Percentiles rank a stretch among this genome's conserved stretches.
Conservation (phyloP, 2,329 filamentous ascomycete genomes). For the Lizonia empirigonia region DNA sequence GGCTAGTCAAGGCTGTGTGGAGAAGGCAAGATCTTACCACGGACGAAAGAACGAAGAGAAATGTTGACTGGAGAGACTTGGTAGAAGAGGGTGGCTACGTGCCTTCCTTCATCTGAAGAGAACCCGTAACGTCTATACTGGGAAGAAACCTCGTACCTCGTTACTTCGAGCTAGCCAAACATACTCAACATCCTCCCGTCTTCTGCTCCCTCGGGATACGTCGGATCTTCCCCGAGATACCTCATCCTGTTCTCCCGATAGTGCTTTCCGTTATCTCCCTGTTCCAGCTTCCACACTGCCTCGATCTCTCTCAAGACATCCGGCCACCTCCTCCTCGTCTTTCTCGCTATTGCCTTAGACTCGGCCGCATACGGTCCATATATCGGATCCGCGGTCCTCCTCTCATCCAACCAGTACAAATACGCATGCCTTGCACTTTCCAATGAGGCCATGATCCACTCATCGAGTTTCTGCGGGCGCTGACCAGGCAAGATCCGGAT, state of each 20-base stretch:
- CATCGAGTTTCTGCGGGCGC: neutral
- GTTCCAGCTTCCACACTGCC: conserved; percentile 19
- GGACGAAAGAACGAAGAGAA: conserved; percentile 36
- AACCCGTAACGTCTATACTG: too few species aligned
- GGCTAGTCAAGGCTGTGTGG: conserved; percentile 55
- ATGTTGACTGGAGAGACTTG: conserved; percentile 50
- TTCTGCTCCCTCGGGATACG: neutral
- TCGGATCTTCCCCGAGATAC: conserved; percentile 19
- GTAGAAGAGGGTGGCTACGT: conserved; percentile 33
- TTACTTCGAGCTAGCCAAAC: conserved; percentile 7
- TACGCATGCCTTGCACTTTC: conserved; percentile 22
- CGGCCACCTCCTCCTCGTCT: conserved; percentile 8
- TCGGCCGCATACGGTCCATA: conserved; percentile 16
- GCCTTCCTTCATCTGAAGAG: conserved; percentile 35
- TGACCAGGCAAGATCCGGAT: conserved; percentile 13
- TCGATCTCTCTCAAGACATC: conserved; percentile 25
- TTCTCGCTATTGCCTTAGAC: conserved; percentile 11
- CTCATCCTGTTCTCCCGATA: conserved; percentile 14
- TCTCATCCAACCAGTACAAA: conserved; percentile 23
- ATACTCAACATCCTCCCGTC: conserved; percentile 4
- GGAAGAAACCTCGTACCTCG: neutral
- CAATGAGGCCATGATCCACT: conserved; percentile 22
- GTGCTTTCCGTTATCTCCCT: conserved; percentile 3
- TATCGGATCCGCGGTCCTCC: conserved; percentile 13
- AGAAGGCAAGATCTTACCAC: conserved; percentile 53